phyloP scores from a whole-genome alignment of 176 grass and related monocot species.

The Poa pratensis region DNA sequence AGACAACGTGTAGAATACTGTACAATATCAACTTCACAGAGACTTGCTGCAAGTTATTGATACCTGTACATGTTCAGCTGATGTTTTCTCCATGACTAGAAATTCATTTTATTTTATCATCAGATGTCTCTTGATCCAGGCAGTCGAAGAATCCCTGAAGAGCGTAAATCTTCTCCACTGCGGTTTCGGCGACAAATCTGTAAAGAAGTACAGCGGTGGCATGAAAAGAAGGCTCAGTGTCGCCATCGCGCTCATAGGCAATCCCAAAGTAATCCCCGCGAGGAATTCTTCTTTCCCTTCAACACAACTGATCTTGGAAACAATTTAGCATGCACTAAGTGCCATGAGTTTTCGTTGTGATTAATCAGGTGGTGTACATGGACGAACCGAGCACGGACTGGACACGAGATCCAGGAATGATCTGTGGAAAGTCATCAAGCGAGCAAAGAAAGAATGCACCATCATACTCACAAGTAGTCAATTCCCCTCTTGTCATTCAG shows the following conservation, averaged over 20 bases:
- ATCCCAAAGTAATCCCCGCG: slow-evolving; percentile 53
- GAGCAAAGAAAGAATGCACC: slow-evolving; percentile 75
- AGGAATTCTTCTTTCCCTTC: neutral
- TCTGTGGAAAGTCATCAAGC: slow-evolving; percentile 85
- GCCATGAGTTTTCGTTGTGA: neutral
- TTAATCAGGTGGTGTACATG: slow-evolving; percentile 87
- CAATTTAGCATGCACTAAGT: neutral
- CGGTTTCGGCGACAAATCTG: slow-evolving; percentile 81
- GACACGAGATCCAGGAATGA: slow-evolving; percentile 74
- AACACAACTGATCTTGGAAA: neutral
- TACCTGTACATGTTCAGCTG: neutral
- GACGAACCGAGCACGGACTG: slow-evolving; percentile 95
- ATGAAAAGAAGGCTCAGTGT: slow-evolving; percentile 99
- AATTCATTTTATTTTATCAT: slow-evolving; percentile 10
- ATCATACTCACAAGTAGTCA: slow-evolving; percentile 95
- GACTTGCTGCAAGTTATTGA: neutral
- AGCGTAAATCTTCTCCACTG: slow-evolving; percentile 75
- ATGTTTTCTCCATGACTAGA: neutral
- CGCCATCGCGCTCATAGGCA: slow-evolving; percentile 81
- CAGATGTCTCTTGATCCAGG: slow-evolving; percentile 45
- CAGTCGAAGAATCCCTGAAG: slow-evolving; percentile 76
- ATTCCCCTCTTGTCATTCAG: neutral
- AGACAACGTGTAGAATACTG: neutral
- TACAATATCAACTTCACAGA: neutral
- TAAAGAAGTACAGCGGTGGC: slow-evolving; percentile 82